Evolutionary conservation across 768 basidiomycete genomes (phyloP).

Genomic region (Cystobasidium onofrii): DNA sequence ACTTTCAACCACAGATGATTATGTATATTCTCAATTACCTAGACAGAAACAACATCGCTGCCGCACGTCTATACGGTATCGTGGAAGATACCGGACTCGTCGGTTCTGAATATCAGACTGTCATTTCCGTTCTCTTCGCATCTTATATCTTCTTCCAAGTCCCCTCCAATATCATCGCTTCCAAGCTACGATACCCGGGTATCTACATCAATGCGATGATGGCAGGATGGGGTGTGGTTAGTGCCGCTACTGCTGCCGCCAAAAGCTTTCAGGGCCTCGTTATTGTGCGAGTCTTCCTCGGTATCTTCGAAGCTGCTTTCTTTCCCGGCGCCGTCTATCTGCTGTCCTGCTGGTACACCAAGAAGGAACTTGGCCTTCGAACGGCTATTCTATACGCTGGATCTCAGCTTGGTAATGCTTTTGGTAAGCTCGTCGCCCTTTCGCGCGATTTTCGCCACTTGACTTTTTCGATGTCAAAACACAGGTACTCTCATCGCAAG

Average conservation of each 20-base stretch:
- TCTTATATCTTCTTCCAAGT: constrained; percentile 39
- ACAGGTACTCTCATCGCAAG: constrained; percentile 16
- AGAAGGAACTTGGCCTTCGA: constrained; percentile 61
- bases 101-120: constrained; percentile 40
- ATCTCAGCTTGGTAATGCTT: constrained; percentile 68
- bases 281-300: constrained; percentile 56
- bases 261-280: constrained; percentile 49
- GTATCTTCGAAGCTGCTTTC: constrained; percentile 38
- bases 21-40: constrained; percentile 19
- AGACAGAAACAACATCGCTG: constrained; percentile 30
- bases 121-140: constrained; percentile 30
- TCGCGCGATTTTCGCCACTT: no score
- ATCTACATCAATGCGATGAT: constrained; percentile 32
- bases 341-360: constrained; percentile 65
- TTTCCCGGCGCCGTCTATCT: constrained; percentile 49
- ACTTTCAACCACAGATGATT: neutral
- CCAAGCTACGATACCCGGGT: neutral
- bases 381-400: constrained; percentile 54
- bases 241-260: constrained; percentile 50
- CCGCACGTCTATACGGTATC: constrained; percentile 41
- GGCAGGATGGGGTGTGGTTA: constrained; percentile 57
- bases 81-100: constrained; percentile 41
- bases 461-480: no score
- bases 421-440: no score
- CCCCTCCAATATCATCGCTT: neutral